Base-by-base conservation (phyloP, 2,329 filamentous ascomycete species). In the Fusarium sp. region DNA sequence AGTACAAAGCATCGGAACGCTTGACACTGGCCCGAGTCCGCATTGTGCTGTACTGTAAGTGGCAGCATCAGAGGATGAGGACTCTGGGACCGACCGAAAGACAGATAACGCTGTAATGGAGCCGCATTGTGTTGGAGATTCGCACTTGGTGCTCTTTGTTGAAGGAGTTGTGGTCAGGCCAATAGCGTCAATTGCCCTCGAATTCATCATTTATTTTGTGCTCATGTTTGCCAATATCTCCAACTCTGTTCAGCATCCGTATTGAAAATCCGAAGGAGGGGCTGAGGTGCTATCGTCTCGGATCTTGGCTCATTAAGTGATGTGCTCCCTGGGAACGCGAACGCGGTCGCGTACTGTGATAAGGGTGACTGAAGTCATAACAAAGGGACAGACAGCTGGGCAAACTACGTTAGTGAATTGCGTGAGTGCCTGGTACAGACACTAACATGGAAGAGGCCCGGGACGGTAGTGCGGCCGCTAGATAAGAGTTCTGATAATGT, bases 351-450 rank as follows among this genome's bases (percentile, higher is more conserved):
- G 68, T 32, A 51, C 10, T 38, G 34, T 40, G 32, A 51, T 55
- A 65, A 71, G 68, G 68, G 68, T 24, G 49, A 53, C 32, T 62
- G 52, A 57, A 49, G 56, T 51, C 65, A 71, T 62, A 71, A 71
- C 69, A 71, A 71, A 71, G 68, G 68, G 68, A 60, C 62, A 58
- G 68, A 58, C 63, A 15, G 25, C 25, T 53, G 61, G 68, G 68
- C 59, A 61, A 47, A n/a, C 30, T 29, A 56, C 32, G 67, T 67
- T 69, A 71, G 49, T 58, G 61, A 27, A 51, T 48, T 53, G 46
- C 41, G 53, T 34, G n/a, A 41, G 52, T 32, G 16, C 52, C 5
- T 25, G 44, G 38, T 43, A 22, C 44, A 27, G 53, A 20, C 34
- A 60, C 61, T 73, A 67, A 68, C 68, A 57, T 38, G 34, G 34